Evolutionary conservation across 345 rosid species (phyloP).

Genomic region (Salix purpurea): DNA sequence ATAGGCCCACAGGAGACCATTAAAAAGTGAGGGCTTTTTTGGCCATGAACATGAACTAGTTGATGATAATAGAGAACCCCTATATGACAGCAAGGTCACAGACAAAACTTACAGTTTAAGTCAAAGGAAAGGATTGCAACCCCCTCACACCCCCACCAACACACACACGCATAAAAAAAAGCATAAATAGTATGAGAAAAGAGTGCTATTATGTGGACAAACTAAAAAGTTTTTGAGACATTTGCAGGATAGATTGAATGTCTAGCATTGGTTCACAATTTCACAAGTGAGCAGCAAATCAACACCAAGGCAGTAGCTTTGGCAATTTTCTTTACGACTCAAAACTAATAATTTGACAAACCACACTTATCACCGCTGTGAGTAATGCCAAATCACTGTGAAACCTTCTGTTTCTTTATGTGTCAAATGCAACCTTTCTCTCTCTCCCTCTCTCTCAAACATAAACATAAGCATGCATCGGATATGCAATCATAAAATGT

Average conservation of each 20-base stretch:
- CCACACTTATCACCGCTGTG: no score
- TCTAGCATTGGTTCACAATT: no score
- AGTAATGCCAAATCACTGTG: no score
- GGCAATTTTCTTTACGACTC: neutral
- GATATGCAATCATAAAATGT: neutral
- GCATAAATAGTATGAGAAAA: no score
- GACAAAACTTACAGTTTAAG: neutral
- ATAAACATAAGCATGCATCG: neutral
- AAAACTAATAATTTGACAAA: neutral
- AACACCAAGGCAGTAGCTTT: neutral
- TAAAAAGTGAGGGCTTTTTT: neutral
- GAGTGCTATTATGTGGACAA: no score
- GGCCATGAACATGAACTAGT: neutral
- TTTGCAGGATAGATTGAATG: no score
- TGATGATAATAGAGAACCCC: neutral
- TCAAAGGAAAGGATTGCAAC: neutral
- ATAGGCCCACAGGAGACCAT: conserved; percentile 9
- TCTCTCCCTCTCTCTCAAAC: neutral
- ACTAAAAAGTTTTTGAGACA: no score
- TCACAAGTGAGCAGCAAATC: no score
- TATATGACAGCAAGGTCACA: neutral
- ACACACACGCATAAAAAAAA: no score
- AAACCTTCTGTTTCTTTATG: no score
- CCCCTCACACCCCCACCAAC: no score
- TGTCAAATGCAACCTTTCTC: no score